phyloP scores from a whole-genome alignment of 1,139 yeast species.

The Sugiyamaella grinbergsii region DNA sequence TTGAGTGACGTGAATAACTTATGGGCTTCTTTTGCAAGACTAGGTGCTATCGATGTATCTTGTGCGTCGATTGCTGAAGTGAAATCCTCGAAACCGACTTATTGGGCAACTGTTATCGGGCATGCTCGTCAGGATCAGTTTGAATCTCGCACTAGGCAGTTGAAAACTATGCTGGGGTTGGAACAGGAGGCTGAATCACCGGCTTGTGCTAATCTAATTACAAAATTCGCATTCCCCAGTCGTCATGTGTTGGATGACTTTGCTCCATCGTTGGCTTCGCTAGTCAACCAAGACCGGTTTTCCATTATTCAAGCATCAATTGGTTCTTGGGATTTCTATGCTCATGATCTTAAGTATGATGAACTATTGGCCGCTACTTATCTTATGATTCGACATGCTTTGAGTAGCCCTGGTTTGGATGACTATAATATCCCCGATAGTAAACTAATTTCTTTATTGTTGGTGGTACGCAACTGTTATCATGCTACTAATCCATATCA shows the following conservation, averaged over 20 bases:
- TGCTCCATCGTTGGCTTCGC: constrained; percentile 7
- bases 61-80: constrained; percentile 12
- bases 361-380: constrained; percentile 66
- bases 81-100: constrained; percentile 11
- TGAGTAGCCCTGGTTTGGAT: constrained; percentile 37
- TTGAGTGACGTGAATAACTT: constrained; percentile 20
- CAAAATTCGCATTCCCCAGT: constrained; percentile 21
- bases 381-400: constrained; percentile 55
- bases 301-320: constrained; percentile 10
- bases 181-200: constrained; percentile 16
- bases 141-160: constrained; percentile 23
- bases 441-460: constrained; percentile 58
- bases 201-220: constrained; percentile 15
- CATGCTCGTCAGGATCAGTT: constrained; percentile 18
- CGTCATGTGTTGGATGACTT: constrained; percentile 18
- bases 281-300: constrained; percentile 9
- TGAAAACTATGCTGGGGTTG: constrained; percentile 24
- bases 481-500: constrained; percentile 87
- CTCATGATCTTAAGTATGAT: constrained; percentile 66
- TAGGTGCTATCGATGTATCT: constrained; percentile 26
- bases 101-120: constrained; percentile 15
- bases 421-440: constrained; percentile 45
- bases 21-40: constrained; percentile 21
- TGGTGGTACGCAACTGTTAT: constrained; percentile 72
- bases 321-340: constrained; percentile 55